Conservation (phyloP, 2,329 filamentous ascomycete genomes). For the Fusarium annulatum region DNA sequence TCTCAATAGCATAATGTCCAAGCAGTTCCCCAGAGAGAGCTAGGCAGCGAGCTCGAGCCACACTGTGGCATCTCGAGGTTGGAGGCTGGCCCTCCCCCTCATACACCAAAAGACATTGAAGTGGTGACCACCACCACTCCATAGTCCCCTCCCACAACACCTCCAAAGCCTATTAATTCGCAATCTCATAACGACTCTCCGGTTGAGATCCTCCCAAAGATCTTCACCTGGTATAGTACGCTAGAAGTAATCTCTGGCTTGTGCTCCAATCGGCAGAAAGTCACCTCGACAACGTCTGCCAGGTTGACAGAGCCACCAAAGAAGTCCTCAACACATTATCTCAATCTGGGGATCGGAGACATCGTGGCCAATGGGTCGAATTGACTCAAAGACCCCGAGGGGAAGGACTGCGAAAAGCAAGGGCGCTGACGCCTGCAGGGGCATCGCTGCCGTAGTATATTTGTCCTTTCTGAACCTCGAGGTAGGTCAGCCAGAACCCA, state of each 20-base stretch:
- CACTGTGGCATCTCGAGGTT: neutral
- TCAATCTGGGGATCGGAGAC: neutral
- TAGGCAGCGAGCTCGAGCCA: neutral
- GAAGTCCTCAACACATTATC: neutral
- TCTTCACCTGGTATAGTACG: too few relatives aligned
- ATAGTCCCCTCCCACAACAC: neutral
- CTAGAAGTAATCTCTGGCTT: neutral
- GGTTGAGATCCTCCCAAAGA: too few relatives aligned
- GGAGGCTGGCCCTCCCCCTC: neutral
- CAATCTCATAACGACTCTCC: too few relatives aligned
- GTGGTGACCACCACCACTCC: neutral
- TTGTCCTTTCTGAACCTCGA: neutral
- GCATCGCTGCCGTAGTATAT: neutral
- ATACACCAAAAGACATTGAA: neutral
- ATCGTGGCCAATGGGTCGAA: neutral
- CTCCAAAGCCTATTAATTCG: neutral
- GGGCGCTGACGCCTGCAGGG: neutral
- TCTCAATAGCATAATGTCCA: neutral
- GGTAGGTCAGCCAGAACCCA: neutral
- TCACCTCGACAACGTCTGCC: neutral
- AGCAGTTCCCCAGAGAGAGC: neutral
- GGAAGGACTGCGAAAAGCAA: neutral
- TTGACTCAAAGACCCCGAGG: neutral
- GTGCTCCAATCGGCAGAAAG: neutral
- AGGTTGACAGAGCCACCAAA: neutral